Evolutionary conservation across 1,139 yeast species (phyloP), one percentile per base, ranked within the genome.

Genomic region (Suhomyces taliae): DNA sequence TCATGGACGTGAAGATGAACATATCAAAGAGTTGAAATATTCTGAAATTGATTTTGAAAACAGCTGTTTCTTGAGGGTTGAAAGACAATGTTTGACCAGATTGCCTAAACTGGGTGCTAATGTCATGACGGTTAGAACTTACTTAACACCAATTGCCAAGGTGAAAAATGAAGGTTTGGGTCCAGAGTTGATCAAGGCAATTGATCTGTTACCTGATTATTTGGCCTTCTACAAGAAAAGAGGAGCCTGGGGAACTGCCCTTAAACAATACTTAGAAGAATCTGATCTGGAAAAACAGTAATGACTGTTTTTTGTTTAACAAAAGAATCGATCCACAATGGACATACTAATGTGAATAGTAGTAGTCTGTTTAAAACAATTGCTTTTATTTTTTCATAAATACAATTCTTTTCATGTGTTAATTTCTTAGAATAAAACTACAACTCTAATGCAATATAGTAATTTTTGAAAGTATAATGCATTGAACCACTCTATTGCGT

Each of bases 171-270:
- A 73, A 49, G 76, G 76, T 0, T 55, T 64, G 24, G 72, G 62
- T 0, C 61, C 54, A 1, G 85, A 81, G 27, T 65, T 87, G 43
- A 67, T 73, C 39, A 72, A 70, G 14, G 91, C 87, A 0, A 81
- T 85, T 35, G 82, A 80, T 44, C 75, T 78, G 1, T 70, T 84
- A 57, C 87, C 87, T 8, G 82, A 72, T 3, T 76, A 72, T 45
- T 61, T 83, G 48, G 86, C 82, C 0, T 77, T 72, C 47, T 85
- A 85, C 64, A 85, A 85, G 62, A 76, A 77, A 49, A 70, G 78
- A 44, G 76, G 70, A 4, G 79, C 72, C 37, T 85, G 91, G 90
- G 90, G 89, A 0, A 76, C 74, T 5, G 85, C 89, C 0, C 82
- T 83, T 1, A 72, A 75, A 51, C 63, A 70, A 34, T 83, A 69